Base-by-base conservation (phyloP, 2,329 filamentous ascomycete genomes). In the Tolypocladium inflatum region DNA sequence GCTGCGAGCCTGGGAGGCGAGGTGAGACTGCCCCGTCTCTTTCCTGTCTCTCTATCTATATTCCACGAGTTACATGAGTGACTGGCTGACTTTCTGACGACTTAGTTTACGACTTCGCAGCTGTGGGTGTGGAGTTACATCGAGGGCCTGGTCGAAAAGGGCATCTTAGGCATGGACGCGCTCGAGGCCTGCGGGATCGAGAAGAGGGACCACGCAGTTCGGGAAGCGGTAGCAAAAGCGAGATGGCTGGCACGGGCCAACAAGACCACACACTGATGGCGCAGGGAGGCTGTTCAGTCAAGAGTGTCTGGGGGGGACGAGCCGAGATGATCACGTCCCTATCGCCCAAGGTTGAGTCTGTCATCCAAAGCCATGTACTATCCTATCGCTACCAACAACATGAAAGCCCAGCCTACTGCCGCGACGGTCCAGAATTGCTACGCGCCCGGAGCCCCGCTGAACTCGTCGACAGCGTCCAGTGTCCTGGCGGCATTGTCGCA, bases 401-500 rank as follows among this genome's bases (percentile, higher is more conserved):
- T 21, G 15, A 51, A 5, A 1, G 30, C 19, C 8, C 26, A 21
- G 30, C 3, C 30, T 2, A 51, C 9, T 13, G 48, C 30, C 17
- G 9, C 33, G 30, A 3, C 3, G 26, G 17, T 4, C 48, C 19
- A 11, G 21, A 7, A 7, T 35, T 51, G 48, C 48, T 35, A 51
- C 26, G 43, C 43, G 6, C 2, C 13, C 6, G 48, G 19, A 11
- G 26, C 6, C 10, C 26, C 10, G 17, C 19, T 17, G 8, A 3
- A 2, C 7, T 33, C 2, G 5, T 3, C 17, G 2, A 26, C 17
- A 4, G 5, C 1, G 3, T 6, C 19, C 26, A 1, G 23, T 15
- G 10, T 10, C 15, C 0, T 8, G 10, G 5, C 38, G 9, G 4
- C 8, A 21, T 21, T 17, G 42, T 41, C 60, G 42, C 69, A 71